Base-by-base conservation (phyloP, 495 filamentous ascomycete genomes). In the Chaetomidium leptoderma region DNA sequence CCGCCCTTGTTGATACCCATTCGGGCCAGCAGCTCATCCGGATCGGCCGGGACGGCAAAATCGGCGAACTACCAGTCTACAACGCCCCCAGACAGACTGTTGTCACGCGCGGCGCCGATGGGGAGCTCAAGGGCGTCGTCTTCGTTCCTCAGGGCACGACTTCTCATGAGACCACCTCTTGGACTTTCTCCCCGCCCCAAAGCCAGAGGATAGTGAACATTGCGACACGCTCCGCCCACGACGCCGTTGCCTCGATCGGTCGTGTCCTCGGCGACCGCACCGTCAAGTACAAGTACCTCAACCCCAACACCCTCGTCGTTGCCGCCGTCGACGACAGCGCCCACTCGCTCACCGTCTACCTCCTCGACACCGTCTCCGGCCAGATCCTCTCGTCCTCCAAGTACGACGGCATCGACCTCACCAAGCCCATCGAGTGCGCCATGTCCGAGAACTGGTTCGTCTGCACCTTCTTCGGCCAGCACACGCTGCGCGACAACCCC, bases 241-340 rank as follows among this genome's bases (percentile, higher is more conserved):
- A 97, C 59, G 90, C 90, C 4, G 86, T 96, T 42, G 92, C 95
- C 10, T 97, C 93, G 0, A 96, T 99, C 55, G 93, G 95, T 44
- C 87, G 89, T 57, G 93, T 96, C 19, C 82, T 97, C 32, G 91
- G 90, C 49, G 86, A 97, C 64, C 86, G 93, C 19, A 87, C 85
- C 1, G 93, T 99, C 39, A 79, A 95, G 58, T 99, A 97, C 82
- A 99, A 99, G 75, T 97, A 97, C 69, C 75, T 99, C 24, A 93
- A 91, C 72, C 86, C 89, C 1, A 97, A 97, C 71, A 77, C 92
- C 6, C 75, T 91, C 7, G 82, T 96, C 0, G 77, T 96, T 50
- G 89, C 89, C 1, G 81, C 90, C 8, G 75, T 85, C 17, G 74
- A 86, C 53, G 79, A 84, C 33, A 71, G 73, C 23, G 70, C 78